Evolutionary conservation across 768 basidiomycete species (phyloP).

Genomic region (Macrolepiota fuliginosa): DNA sequence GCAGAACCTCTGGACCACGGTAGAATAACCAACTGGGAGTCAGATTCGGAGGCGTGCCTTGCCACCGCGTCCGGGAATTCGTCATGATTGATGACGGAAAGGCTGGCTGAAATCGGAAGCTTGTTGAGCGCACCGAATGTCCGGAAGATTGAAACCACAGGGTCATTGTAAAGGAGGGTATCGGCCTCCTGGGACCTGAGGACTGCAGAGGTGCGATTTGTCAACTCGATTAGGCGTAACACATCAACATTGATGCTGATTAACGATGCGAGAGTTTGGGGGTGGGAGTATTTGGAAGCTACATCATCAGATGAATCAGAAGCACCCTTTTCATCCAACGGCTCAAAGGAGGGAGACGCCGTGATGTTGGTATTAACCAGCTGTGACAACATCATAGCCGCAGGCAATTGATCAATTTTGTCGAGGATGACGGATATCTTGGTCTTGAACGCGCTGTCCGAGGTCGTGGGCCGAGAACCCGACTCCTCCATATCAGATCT

Average conservation of each 20-base stretch:
- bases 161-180: constrained; percentile 64
- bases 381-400: constrained; percentile 79
- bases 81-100: constrained; percentile 75
- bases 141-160: constrained; percentile 69
- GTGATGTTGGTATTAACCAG: constrained; percentile 49
- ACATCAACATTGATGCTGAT: constrained; percentile 57
- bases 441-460: constrained; percentile 45
- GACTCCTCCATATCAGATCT: background rate
- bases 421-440: constrained; percentile 77
- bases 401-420: constrained; percentile 76
- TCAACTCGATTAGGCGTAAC: constrained; percentile 86
- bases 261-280: background rate
- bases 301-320: background rate
- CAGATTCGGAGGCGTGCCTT: constrained; percentile 51
- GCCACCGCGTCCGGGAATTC: constrained; percentile 70
- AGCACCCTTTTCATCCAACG: constrained; percentile 27
- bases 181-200: constrained; percentile 80
- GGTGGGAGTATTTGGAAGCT: constrained; percentile 8
- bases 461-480: constrained; percentile 14
- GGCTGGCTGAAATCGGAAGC: constrained; percentile 61
- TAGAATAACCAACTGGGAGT: constrained; percentile 74
- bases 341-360: background rate
- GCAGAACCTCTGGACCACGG: constrained; percentile 69
- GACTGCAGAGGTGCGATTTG: constrained; percentile 83
- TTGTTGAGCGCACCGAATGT: constrained; percentile 75